Evolutionary conservation across 169 alveolate species (phyloP).

Genomic region (Cryptosporidium canis): DNA sequence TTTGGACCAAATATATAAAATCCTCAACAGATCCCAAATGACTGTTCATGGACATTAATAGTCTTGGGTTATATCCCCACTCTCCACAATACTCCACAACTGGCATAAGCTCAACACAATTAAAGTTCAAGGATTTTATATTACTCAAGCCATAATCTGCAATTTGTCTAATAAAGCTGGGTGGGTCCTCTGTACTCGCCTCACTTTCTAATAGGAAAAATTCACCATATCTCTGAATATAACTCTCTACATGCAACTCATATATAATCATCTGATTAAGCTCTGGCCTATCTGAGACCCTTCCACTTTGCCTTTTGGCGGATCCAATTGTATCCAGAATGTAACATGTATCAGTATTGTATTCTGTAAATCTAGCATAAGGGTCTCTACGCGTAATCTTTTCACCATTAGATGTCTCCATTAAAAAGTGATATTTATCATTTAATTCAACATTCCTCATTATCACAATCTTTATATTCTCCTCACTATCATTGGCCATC

Average conservation of each 20-base stretch:
- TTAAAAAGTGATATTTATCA: conserved; percentile 20
- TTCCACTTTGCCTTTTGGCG: not conserved
- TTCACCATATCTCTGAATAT: not conserved
- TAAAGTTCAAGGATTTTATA: conserved; percentile 59
- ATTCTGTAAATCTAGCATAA: conserved; percentile 54
- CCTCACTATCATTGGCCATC: conserved; percentile 28
- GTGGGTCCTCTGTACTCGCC: not conserved
- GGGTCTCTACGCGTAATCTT: conserved; percentile 55
- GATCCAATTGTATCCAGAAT: not conserved
- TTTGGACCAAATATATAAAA: conserved; percentile 56
- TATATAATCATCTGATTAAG: conserved; percentile 19
- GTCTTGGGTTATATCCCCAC: conserved; percentile 79
- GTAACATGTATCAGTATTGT: conserved; percentile 21
- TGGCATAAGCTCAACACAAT: conserved; percentile 75
- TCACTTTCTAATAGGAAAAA: not conserved
- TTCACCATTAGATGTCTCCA: conserved; percentile 60
- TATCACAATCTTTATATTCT: not conserved
- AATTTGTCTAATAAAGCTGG: conserved; percentile 36
- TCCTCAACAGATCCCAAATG: conserved; percentile 64
- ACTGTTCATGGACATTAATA: conserved; percentile 52
- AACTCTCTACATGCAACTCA: conserved; percentile 68
- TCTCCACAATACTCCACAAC: conserved; percentile 76
- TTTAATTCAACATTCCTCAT: not conserved
- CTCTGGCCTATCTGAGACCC: not conserved
- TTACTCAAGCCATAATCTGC: conserved; percentile 38